phyloP scores from a whole-genome alignment of 2,329 filamentous ascomycete genomes.

The Botryotinia narcissicola region DNA sequence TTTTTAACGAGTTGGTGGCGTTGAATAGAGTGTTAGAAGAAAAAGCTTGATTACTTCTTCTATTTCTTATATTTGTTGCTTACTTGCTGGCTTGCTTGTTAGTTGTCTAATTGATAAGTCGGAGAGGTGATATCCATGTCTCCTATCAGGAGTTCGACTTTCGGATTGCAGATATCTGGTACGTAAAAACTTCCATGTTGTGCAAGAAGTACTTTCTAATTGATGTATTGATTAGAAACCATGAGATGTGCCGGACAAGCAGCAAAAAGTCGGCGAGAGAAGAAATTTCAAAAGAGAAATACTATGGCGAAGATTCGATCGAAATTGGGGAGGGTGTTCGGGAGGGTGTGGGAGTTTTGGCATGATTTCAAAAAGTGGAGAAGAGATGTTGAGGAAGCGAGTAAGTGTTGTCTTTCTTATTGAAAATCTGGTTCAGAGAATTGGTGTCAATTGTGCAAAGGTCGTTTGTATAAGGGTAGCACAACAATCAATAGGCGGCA shows the following conservation, averaged over 20 bases:
- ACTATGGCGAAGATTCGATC: not conserved
- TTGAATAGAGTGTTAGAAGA: not conserved
- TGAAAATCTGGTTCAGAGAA: not conserved
- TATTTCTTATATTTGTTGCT: not conserved
- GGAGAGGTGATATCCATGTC: not conserved
- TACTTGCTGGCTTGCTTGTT: not conserved
- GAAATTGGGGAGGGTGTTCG: not conserved
- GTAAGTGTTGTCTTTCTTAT: not conserved
- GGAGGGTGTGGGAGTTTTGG: not conserved
- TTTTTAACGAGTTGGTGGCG: not conserved
- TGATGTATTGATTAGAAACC: accelerated
- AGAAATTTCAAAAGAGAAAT: not conserved
- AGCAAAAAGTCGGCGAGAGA: not conserved
- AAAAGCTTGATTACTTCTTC: not conserved
- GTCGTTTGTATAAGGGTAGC: too few relatives aligned
- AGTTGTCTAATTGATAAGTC: not conserved
- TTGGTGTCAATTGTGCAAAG: not conserved
- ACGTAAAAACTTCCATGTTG: not conserved
- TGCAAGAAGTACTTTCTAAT: not conserved
- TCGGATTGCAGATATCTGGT: not conserved
- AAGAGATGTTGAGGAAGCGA: not conserved
- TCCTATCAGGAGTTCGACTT: not conserved
- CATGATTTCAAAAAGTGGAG: not conserved
- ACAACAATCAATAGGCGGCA: not conserved
- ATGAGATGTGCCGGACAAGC: not conserved